Evolutionary conservation across 805 yeast species (phyloP).

Genomic region (Metschnikowia rubicola): DNA sequence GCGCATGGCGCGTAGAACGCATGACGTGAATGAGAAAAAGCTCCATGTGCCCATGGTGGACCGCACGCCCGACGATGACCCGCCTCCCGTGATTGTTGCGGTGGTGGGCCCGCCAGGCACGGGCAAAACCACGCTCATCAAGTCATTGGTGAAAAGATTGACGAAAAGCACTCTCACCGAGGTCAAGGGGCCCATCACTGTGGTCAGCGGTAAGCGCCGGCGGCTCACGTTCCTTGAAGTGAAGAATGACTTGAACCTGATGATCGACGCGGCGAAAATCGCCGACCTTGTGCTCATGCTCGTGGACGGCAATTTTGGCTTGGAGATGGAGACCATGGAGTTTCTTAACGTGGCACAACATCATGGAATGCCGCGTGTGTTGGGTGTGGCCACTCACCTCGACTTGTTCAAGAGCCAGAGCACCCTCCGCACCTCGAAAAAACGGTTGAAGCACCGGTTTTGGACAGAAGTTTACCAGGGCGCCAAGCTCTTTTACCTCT

Average conservation of each 20-base stretch:
- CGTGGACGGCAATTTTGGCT: conserved; percentile 96
- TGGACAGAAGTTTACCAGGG: conserved; percentile 99
- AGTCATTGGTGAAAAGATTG: conserved; percentile 81
- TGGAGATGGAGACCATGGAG: conserved; percentile 99
- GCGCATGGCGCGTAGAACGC: conserved; percentile 76
- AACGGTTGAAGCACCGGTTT: conserved; percentile 85
- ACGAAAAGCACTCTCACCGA: conserved; percentile 84
- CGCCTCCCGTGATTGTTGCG: conserved; percentile 94
- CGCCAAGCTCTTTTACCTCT: conserved; percentile 88
- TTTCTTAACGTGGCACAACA: conserved; percentile 93
- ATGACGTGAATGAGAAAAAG: conserved; percentile 77
- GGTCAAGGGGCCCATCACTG: conserved; percentile 93
- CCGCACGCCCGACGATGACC: conserved; percentile 94
- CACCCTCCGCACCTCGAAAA: conserved; percentile 86
- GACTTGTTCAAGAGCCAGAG: conserved; percentile 89
- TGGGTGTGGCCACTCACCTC: conserved; percentile 93
- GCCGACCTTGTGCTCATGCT: conserved; percentile 87
- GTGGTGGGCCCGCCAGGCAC: conserved; percentile 99
- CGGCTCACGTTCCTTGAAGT: conserved; percentile 92
- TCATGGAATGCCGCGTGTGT: conserved; percentile 97
- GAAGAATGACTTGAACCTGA: conserved; percentile 85
- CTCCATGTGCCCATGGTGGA: conserved; percentile 97
- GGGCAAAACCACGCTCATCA: conserved; percentile 90
- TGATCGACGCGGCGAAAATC: conserved; percentile 94
- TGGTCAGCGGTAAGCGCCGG: conserved; percentile 91